Conservation (phyloP, 1,284 basidiomycete genomes). For the Ceratobasidium theobromae region DNA sequence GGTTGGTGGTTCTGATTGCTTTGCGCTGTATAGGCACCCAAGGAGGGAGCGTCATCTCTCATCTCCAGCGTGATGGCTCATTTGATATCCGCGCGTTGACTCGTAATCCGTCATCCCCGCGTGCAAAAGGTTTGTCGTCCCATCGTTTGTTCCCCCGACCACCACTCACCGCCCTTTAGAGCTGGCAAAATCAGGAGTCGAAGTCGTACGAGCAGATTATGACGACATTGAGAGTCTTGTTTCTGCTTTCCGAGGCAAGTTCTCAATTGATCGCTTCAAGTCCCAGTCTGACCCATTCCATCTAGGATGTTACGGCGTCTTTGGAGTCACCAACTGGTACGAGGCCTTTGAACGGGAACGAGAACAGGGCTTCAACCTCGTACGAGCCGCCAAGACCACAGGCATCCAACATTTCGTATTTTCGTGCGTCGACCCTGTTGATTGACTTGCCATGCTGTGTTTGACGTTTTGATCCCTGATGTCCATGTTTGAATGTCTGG, state of each 20-base stretch:
- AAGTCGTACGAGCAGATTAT: constrained; percentile 31
- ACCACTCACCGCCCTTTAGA: constrained; percentile 1
- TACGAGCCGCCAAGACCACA: constrained; percentile 45
- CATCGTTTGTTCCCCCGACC: not conserved
- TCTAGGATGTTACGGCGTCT: constrained; percentile 44
- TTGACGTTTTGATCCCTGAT: constrained; percentile 18
- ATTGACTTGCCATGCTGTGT: not conserved
- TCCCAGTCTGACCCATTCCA: not conserved
- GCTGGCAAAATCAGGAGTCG: constrained; percentile 19
- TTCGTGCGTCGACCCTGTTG: not conserved
- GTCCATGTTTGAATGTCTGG: not conserved
- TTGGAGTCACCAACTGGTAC: constrained; percentile 44
- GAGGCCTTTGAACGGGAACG: constrained; percentile 39
- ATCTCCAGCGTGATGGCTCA: constrained; percentile 21
- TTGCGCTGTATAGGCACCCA: constrained; percentile 26
- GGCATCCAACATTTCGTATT: constrained; percentile 44
- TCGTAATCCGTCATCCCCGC: constrained; percentile 17
- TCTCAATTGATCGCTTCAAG: not conserved
- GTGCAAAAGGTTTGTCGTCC: constrained; percentile 13
- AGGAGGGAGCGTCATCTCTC: constrained; percentile 29
- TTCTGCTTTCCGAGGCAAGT: constrained; percentile 40
- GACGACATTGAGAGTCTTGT: constrained; percentile 26
- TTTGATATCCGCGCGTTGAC: constrained; percentile 33
- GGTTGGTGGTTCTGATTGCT: too few relatives aligned
- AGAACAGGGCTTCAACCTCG: constrained; percentile 47